Evolutionary conservation across 176 grass and related monocot species (phyloP).

Genomic region (Lolium perenne): DNA sequence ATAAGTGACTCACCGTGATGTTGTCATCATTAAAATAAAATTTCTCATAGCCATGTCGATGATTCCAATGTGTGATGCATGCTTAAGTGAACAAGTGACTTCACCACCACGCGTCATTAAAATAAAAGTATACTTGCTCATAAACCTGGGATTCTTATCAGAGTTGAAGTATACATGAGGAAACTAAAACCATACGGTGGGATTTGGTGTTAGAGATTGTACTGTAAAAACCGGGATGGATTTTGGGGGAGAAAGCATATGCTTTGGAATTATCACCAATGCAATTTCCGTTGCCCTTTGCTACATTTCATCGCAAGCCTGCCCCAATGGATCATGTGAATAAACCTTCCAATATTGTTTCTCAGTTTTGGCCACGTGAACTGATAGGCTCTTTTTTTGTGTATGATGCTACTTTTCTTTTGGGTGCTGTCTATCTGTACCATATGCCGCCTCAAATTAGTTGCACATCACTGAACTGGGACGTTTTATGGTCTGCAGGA

Average conservation of each 20-base stretch:
- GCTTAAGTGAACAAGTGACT: slow-evolving; percentile 13
- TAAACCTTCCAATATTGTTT: slow-evolving; percentile 13
- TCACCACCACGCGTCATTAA: not conserved
- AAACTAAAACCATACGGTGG: not conserved
- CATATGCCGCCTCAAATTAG: not conserved
- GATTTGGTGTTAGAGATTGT: slow-evolving; percentile 10
- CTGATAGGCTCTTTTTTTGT: slow-evolving; percentile 5
- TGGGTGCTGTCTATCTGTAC: slow-evolving; percentile 3
- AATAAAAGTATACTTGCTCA: not conserved
- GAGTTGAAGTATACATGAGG: not conserved
- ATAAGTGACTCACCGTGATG: not conserved
- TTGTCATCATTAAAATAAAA: not conserved
- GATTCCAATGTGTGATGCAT: not conserved
- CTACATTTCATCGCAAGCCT: slow-evolving; percentile 9
- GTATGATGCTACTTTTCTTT: slow-evolving; percentile 14
- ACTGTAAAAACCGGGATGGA: slow-evolving; percentile 19
- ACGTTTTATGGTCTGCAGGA: slow-evolving; percentile 57
- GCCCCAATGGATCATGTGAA: slow-evolving; percentile 2
- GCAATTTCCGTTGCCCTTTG: slow-evolving; percentile 6
- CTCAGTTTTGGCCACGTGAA: not conserved
- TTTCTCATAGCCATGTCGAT: slow-evolving; percentile 1
- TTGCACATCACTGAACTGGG: slow-evolving; percentile 21
- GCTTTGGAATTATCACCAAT: not conserved
- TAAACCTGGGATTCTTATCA: not conserved
- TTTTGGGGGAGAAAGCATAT: not conserved